Evolutionary conservation across 352 stramenopile species (phyloP), one percentile per base, ranked within the genome.

Genomic region (Pythium chondricola): DNA sequence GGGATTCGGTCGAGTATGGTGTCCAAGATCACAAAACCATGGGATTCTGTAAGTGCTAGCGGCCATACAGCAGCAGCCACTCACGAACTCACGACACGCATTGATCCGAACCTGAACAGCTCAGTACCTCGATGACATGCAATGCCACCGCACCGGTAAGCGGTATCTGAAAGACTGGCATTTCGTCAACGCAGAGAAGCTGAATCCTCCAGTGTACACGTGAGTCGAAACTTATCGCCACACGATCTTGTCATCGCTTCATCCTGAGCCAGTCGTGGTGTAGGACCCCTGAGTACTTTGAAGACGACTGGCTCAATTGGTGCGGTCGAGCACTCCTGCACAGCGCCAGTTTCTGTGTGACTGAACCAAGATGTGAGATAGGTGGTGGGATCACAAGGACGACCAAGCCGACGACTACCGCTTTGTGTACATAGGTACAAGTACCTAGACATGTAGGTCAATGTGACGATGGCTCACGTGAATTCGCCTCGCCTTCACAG

Each of bases 361-460:
- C 31, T 9, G 9, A 18, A 17, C 30, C 13, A 21, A 14, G 38
- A 21, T 11, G 13, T 22, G 10, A 14, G 27, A 44, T 27, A 91
- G 78, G 79, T 88, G 73, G 71, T 88, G 82, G 82, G 74, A 92
- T 46, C 68, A 63, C 7, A 84, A 92, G 44, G 65, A 73, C 20
- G 61, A 64, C 13, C 69, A 57, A 36, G 53, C 69, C 27, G 83
- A 88, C 40, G 90, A 97, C 63, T 99, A 98, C 69, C 85, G 89
- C 42, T 99, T 99, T 53, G 88, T 98, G 9, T 99, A 99, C 60
- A 85, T 98, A 27, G 96, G 82, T 86, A n/a, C n/a, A n/a, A n/a
- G n/a, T n/a, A n/a, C n/a, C n/a, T n/a, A n/a, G n/a, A n/a, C n/a
- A n/a, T n/a, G n/a, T n/a, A n/a, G n/a, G n/a, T n/a, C n/a, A n/a